A percentile compares a stretch with the other conserved stretches of the same genome.
Evolutionary conservation across 305 asterid species (phyloP).

Genomic region (Fraxinus xanthoxyloides): DNA sequence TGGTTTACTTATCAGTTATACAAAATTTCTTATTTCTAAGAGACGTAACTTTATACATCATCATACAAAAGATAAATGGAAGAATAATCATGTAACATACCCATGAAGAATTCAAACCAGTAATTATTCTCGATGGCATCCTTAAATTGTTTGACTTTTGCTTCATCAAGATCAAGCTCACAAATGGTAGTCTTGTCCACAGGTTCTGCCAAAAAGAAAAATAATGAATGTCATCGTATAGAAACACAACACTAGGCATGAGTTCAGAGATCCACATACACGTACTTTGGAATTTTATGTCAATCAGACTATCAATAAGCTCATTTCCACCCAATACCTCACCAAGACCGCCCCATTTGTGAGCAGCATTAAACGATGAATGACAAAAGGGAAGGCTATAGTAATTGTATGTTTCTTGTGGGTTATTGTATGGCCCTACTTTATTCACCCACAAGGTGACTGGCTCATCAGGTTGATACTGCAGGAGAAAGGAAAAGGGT

Average conservation of each 20-base stretch:
- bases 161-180: conserved; percentile 51
- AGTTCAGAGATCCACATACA: conserved; percentile 29
- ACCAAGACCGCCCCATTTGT: conserved; percentile 75
- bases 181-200: conserved; percentile 52
- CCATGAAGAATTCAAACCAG: conserved; percentile 70
- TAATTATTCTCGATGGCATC: conserved; percentile 59
- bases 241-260: conserved; percentile 6
- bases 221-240: conserved; percentile 10
- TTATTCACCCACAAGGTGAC: conserved; percentile 65
- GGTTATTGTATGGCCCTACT: conserved; percentile 68
- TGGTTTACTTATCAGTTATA: background rate
- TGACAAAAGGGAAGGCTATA: conserved; percentile 69
- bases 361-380: conserved; percentile 46
- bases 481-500: conserved; percentile 24
- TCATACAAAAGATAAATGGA: background rate
- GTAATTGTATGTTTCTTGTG: conserved; percentile 70
- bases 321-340: conserved; percentile 75
- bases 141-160: conserved; percentile 61
- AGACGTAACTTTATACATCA: background rate
- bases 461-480: conserved; percentile 54
- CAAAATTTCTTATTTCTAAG: background rate
- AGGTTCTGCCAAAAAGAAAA: conserved; percentile 37
- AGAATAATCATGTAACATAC: conserved; percentile 31
- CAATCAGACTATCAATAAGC: conserved; percentile 62
- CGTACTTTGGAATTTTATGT: conserved; percentile 56